Conservation (phyloP, 106 monocot genomes). For the Dioscorea dumetorum region DNA sequence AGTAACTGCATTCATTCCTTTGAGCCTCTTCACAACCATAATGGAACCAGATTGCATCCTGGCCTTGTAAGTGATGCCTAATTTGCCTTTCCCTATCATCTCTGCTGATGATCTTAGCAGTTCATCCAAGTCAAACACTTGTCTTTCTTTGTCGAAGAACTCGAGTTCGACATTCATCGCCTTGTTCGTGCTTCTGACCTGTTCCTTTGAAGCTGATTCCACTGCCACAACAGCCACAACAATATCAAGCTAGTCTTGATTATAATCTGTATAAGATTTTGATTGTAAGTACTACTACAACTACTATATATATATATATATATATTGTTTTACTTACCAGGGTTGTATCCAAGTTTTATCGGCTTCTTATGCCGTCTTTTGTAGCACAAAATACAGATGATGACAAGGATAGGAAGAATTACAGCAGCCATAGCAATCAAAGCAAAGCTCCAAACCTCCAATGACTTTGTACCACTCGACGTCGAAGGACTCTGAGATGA, state of each 20-base stretch:
- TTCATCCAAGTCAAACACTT: conserved; percentile 21
- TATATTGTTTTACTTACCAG: conserved; percentile 1
- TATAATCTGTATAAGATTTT: too few species aligned
- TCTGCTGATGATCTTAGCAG: conserved; percentile 40
- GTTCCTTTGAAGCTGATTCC: neutral
- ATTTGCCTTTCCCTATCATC: conserved; percentile 34
- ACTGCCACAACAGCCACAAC: neutral
- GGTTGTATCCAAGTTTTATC: neutral
- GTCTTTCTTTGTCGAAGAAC: conserved; percentile 33
- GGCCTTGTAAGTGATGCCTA: conserved; percentile 39
- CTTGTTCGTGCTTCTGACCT: neutral
- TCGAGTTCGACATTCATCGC: conserved; percentile 10
- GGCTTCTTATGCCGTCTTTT: conserved; percentile 3
- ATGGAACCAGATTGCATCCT: conserved; percentile 19
- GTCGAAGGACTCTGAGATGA: too few species aligned
- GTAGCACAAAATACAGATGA: conserved; percentile 6
- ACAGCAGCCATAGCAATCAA: conserved; percentile 8
- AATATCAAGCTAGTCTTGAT: too few species aligned
- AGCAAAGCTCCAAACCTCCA: conserved; percentile 8
- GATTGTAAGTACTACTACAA: too few species aligned
- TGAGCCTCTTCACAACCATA: conserved; percentile 48
- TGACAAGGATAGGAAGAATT: neutral
- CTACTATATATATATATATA: neutral
- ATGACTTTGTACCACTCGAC: neutral
- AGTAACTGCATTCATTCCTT: conserved; percentile 13